These are phyloP conservation scores for Xylaria sp. DNA, from an alignment of 2,329 filamentous ascomycete species.

Conservation along the genomic window DNA sequence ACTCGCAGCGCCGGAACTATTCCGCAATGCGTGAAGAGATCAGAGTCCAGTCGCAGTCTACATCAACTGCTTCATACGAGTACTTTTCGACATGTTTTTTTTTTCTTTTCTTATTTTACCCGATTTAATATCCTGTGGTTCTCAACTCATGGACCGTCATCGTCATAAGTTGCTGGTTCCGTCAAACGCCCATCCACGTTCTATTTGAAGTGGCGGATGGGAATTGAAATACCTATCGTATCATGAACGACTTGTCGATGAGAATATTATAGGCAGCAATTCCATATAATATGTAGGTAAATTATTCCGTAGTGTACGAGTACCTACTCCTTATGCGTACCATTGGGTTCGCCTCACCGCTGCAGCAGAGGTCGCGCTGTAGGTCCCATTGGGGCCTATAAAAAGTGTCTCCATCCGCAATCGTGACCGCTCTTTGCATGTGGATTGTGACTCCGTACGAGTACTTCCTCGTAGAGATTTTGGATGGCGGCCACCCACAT, in stretches of 20 bases:
- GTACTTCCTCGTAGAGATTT: background rate
- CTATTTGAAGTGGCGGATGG: background rate
- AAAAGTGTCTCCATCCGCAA: background rate
- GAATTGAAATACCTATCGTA: no score
- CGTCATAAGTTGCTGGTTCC: background rate
- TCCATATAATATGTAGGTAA: background rate
- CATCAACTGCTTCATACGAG: background rate
- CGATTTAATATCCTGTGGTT: no score
- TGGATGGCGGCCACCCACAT: conserved; percentile 1
- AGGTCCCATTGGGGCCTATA: conserved; percentile 1
- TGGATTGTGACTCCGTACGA: background rate
- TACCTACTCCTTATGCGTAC: background rate
- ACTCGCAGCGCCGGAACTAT: background rate
- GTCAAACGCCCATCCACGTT: background rate
- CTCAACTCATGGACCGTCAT: background rate
- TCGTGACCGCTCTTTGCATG: conserved; percentile 18
- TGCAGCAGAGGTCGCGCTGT: conserved; percentile 5
- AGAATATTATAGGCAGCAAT: background rate
- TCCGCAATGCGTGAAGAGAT: background rate
- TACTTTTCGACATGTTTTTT: no score
- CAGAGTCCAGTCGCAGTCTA: background rate
- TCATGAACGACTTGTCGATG: background rate
- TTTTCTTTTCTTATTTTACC: no score
- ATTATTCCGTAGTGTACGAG: background rate
- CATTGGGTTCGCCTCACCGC: conserved; percentile 14